Percentiles rank a stretch among this genome's conserved stretches.
phyloP scores from a whole-genome alignment of 352 stramenopile genomes.

The Globisporangium emineosum region DNA sequence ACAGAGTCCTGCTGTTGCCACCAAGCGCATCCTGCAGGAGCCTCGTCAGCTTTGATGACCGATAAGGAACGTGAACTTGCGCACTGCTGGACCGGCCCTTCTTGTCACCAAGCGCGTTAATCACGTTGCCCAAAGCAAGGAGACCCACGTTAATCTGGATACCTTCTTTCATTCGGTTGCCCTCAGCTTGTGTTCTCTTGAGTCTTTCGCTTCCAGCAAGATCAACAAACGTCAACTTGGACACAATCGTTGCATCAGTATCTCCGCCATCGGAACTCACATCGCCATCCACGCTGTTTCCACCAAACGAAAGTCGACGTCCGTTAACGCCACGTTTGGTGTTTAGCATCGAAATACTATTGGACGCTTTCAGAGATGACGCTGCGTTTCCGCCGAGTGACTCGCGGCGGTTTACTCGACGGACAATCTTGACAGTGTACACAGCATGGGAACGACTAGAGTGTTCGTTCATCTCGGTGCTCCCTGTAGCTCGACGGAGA shows the following conservation, averaged over 20 bases:
- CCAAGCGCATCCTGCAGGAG: constrained; percentile 83
- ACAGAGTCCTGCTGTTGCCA: constrained; percentile 86
- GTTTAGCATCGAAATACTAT: neutral
- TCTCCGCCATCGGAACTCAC: constrained; percentile 16
- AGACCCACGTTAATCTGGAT: constrained; percentile 89
- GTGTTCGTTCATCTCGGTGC: constrained; percentile 87
- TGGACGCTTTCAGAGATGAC: constrained; percentile 13
- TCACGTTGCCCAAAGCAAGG: constrained; percentile 83
- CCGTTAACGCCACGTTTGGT: constrained; percentile 21
- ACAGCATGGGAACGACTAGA: constrained; percentile 87
- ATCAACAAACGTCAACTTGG: constrained; percentile 88
- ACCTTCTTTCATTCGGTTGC: constrained; percentile 85
- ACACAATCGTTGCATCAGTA: constrained; percentile 48
- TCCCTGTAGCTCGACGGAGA: constrained; percentile 72
- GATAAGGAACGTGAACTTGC: constrained; percentile 73
- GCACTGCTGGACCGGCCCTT: constrained; percentile 31
- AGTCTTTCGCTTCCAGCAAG: constrained; percentile 83
- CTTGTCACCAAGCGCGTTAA: constrained; percentile 83
- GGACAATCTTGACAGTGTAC: constrained; percentile 85
- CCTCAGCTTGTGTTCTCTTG: constrained; percentile 83
- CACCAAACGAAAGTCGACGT: constrained; percentile 14
- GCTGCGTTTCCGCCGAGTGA: constrained; percentile 13
- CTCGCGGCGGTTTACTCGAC: constrained; percentile 32
- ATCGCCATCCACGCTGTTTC: constrained; percentile 13
- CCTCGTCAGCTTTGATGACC: constrained; percentile 78